phyloP scores from a whole-genome alignment of 345 rosid species.

The Barbarea vulgaris region DNA sequence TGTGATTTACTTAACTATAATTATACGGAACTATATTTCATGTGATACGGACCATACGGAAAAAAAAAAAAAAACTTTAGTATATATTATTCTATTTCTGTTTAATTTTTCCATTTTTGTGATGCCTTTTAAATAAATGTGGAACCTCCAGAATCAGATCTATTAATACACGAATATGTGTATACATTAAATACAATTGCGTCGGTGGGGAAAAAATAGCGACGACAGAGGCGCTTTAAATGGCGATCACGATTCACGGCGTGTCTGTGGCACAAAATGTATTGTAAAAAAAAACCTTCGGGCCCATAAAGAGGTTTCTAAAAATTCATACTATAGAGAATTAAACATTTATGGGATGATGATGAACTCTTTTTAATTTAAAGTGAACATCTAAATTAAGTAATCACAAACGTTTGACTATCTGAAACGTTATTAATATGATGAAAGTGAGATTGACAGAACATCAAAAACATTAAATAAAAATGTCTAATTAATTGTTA shows the following conservation, averaged over 20 bases:
- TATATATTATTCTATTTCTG: constrained; percentile 3
- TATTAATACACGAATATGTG: constrained; percentile 21
- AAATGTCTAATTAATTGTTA: not conserved
- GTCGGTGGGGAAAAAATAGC: constrained; percentile 37
- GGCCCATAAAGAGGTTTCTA: not conserved
- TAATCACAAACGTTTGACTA: constrained; percentile 19
- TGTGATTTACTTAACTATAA: not conserved
- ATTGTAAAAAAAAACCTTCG: constrained; percentile 1
- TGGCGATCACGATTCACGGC: constrained; percentile 40
- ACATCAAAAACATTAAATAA: not conserved
- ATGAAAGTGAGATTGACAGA: constrained; percentile 28
- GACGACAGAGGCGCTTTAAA: constrained; percentile 40
- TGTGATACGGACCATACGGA: constrained; percentile 42
- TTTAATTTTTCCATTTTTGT: not conserved
- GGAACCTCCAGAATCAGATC: not conserved
- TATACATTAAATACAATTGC: constrained; percentile 25
- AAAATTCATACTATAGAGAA: not conserved
- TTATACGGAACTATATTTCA: constrained; percentile 26
- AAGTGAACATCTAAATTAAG: not conserved
- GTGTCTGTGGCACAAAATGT: constrained; percentile 29
- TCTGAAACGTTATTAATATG: constrained; percentile 14
- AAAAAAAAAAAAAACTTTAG: constrained; percentile 10
- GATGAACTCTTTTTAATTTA: not conserved
- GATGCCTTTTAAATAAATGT: constrained; percentile 6
- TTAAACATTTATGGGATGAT: constrained; percentile 27